Evolutionary conservation across 495 filamentous ascomycete species (phyloP).

Genomic region (Penicillium steckii): DNA sequence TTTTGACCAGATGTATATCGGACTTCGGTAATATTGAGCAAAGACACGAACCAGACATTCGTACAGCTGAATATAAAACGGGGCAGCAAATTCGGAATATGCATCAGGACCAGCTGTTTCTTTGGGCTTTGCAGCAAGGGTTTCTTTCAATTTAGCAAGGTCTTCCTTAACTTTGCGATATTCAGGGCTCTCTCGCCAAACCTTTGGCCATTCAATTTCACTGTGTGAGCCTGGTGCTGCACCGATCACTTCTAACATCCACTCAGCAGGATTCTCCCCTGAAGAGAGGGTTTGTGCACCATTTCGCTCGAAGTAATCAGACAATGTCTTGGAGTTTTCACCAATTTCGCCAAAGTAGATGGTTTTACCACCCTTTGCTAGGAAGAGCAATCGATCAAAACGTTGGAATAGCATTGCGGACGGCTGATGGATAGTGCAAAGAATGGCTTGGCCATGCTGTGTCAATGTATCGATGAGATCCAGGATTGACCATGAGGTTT

Average conservation of each 20-base stretch:
- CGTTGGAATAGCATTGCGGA: constrained; percentile 88
- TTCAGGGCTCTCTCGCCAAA: constrained; percentile 70
- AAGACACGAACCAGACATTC: constrained; percentile 45
- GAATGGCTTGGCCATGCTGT: constrained; percentile 82
- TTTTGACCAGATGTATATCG: constrained; percentile 16
- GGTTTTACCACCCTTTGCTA: constrained; percentile 63
- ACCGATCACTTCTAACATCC: constrained; percentile 83
- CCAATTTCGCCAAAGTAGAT: constrained; percentile 90
- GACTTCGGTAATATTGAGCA: constrained; percentile 49
- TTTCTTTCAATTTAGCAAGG: constrained; percentile 46
- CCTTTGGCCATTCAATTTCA: constrained; percentile 65
- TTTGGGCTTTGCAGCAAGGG: constrained; percentile 29
- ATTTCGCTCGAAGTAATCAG: constrained; percentile 73
- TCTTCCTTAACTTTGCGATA: constrained; percentile 44
- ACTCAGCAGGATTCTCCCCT: constrained; percentile 78
- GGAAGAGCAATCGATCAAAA: constrained; percentile 84
- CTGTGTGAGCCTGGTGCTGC: constrained; percentile 61
- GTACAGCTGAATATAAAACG: constrained; percentile 45
- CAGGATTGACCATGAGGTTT: constrained; percentile 72
- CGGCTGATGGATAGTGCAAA: constrained; percentile 95
- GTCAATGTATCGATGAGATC: constrained; percentile 77
- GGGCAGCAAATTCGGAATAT: constrained; percentile 43
- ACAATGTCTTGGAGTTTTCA: constrained; percentile 65
- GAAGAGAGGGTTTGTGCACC: constrained; percentile 57
- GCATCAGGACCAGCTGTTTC: constrained; percentile 3